Evolutionary conservation across 768 basidiomycete species (phyloP).

Genomic region (Mycena leptocephala): DNA sequence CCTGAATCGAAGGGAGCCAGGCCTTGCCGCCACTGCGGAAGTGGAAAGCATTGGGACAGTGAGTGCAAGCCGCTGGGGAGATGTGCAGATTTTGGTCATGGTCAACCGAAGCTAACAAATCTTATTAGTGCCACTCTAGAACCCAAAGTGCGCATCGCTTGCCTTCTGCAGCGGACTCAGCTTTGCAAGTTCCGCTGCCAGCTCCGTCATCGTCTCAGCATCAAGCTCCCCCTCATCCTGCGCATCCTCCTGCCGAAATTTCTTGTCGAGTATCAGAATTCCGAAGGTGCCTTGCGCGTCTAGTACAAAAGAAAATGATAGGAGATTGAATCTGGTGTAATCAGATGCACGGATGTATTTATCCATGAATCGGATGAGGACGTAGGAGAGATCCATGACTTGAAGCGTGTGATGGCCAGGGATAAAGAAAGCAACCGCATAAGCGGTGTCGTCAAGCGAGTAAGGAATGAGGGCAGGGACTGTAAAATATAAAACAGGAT

Average conservation of each 20-base stretch:
- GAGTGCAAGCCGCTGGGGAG: no score
- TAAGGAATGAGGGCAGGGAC: background rate
- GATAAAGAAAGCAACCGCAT: slow-evolving; percentile 10
- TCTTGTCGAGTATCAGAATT: no score
- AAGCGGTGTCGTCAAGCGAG: background rate
- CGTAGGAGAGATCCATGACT: background rate
- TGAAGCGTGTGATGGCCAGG: background rate
- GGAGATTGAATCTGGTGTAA: background rate
- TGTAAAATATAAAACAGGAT: slow-evolving; percentile 5
- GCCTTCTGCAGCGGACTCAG: slow-evolving; percentile 7
- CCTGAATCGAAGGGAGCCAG: no score
- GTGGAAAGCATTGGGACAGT: no score
- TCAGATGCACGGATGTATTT: slow-evolving; percentile 8
- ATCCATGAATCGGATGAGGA: slow-evolving; percentile 10
- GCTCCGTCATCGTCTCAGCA: background rate
- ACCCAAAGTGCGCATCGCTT: background rate
- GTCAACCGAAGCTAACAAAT: no score
- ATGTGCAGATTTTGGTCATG: no score
- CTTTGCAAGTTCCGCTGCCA: background rate
- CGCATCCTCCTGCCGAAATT: background rate
- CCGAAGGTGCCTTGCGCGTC: background rate
- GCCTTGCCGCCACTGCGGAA: no score
- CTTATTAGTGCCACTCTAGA: no score
- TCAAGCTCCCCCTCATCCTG: slow-evolving; percentile 38
- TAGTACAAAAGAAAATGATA: background rate